A percentile compares a stretch with the other conserved stretches of the same genome.
Evolutionary conservation across 1,139 yeast genomes (phyloP).

Genomic region (Kodamaea derodonti): DNA sequence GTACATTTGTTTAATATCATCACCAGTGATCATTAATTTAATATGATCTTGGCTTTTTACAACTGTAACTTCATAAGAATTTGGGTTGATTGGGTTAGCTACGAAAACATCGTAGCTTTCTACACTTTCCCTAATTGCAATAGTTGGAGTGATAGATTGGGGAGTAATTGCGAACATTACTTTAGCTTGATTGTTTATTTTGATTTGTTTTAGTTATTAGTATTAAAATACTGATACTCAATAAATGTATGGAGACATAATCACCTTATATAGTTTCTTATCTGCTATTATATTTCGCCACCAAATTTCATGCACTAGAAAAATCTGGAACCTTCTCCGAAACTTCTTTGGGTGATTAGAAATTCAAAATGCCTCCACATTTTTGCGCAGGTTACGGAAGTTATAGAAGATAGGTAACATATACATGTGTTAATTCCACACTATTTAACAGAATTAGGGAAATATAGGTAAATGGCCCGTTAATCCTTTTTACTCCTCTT

Average conservation of each 20-base stretch:
- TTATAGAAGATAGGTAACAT: too few species aligned
- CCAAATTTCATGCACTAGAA: neutral
- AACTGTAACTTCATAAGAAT: constrained; percentile 6
- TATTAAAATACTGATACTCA: neutral
- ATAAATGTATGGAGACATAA: neutral
- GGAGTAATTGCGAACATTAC: neutral
- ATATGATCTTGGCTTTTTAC: constrained; percentile 4
- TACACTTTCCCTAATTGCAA: constrained; percentile 3
- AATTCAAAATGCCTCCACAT: neutral
- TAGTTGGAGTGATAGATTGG: constrained; percentile 1
- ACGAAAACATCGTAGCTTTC: constrained; percentile 5
- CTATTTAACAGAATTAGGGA: too few species aligned
- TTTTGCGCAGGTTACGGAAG: neutral
- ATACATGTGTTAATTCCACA: too few species aligned
- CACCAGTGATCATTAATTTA: constrained; percentile 7
- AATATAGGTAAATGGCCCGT: too few species aligned
- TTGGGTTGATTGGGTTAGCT: constrained; percentile 5
- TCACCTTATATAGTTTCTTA: neutral
- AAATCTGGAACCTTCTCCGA: constrained; percentile 1
- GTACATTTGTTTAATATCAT: constrained; percentile 2
- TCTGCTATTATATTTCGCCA: neutral
- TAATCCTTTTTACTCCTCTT: too few species aligned
- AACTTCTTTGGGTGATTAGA: neutral
- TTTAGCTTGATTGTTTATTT: neutral
- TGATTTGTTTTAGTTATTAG: neutral